Evolutionary conservation across 2,329 filamentous ascomycete species (phyloP), one percentile per base, ranked within the genome.

Genomic region (Sporothrix variecibatus): DNA sequence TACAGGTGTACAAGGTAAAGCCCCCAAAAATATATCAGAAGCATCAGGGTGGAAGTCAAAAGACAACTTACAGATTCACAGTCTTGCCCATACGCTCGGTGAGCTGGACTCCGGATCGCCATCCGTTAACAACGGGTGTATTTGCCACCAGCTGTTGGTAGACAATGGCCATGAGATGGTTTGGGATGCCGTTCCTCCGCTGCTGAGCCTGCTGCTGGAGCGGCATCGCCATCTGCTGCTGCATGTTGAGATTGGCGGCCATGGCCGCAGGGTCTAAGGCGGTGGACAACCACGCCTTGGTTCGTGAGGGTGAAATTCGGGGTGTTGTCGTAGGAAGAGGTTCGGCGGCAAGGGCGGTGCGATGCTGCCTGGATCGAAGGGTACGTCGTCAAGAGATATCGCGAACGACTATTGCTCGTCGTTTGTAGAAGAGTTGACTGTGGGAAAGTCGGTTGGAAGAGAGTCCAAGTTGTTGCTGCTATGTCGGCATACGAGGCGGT

Each of bases 171-270:
- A 77, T 80, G 28, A 81, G 81, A 67, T 83, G 81, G 69, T 83
- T 82, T 28, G 83, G 74, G 64, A 73, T 79, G 84, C 76, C 84
- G 79, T 46, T 80, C 78, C 72, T 83, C 83, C 81, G 81, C 76
- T 79, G 82, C 77, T 68, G 72, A 82, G 82, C 43, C 83, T 75
- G 80, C 56, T 80, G 79, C 73, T 83, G 83, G 75, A 81, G 81
- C 76, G 80, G 82, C 78, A 83, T 82, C 80, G 82, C 84, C 86
- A 89, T 88, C 78, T 88, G 87, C 81, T 86, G 85, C 23, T 67
- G 73, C 28, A 76, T 68, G 38, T 76, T 77, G 82, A 89, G 86
- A 78, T 88, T 89, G 80, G 86, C 87, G 83, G 88, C 87, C 88
- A 90, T 90, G 82, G 86, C 86, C 84, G 85, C 85, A 43, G 58